phyloP scores from a whole-genome alignment of 257 asterid genomes.

The Scutellaria barbata region DNA sequence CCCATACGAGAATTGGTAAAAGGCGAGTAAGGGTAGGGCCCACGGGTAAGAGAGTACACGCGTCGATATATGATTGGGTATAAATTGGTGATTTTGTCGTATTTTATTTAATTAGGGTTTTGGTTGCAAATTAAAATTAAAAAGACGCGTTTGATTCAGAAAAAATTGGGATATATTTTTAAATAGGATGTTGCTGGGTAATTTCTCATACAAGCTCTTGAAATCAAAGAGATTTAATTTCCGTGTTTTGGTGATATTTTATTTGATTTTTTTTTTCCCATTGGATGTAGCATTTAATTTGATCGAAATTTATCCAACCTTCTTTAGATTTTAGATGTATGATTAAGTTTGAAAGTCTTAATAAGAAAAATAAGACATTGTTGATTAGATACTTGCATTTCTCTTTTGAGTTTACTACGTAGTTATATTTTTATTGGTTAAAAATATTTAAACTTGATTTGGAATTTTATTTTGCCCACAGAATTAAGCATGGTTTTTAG shows the following conservation, averaged over 20 bases:
- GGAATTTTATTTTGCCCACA: neutral
- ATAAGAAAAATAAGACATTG: too few relatives aligned
- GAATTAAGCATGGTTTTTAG: conserved; percentile 1
- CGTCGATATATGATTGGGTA: conserved; percentile 22
- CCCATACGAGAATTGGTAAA: conserved; percentile 36
- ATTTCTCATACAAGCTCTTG: conserved; percentile 30
- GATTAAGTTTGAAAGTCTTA: too few relatives aligned
- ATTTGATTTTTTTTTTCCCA: too few relatives aligned
- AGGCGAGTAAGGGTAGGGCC: neutral
- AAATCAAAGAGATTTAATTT: neutral
- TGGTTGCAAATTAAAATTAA: neutral
- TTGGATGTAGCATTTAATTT: too few relatives aligned
- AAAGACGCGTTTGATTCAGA: conserved; percentile 45
- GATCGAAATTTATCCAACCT: too few relatives aligned
- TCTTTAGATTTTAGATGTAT: too few relatives aligned
- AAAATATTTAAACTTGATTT: too few relatives aligned
- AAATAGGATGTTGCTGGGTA: conserved; percentile 35
- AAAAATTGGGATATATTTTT: neutral
- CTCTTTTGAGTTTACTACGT: too few relatives aligned
- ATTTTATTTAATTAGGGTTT: neutral
- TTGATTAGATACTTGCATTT: too few relatives aligned
- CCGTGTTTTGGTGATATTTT: neutral
- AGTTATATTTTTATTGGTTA: too few relatives aligned
- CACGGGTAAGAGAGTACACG: conserved; percentile 21
- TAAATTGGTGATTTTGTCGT: neutral